These are phyloP conservation scores for Coelastrella sp. DNA, from an alignment of 139 green algal genomes.

Conservation along the genomic window DNA sequence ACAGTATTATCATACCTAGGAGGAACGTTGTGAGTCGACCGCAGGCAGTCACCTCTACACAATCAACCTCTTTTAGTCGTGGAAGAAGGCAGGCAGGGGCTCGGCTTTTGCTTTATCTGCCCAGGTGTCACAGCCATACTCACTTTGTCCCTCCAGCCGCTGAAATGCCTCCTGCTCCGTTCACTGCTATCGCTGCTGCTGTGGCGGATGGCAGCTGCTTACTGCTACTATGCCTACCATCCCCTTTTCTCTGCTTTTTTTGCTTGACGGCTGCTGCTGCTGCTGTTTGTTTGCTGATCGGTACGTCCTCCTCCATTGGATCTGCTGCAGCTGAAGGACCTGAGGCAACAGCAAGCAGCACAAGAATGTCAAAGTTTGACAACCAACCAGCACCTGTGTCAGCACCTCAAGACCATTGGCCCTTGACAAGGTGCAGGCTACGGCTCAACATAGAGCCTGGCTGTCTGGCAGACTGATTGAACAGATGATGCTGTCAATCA, in stretches of 20 bases:
- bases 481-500: too few species aligned
- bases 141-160: slow-evolving; percentile 8
- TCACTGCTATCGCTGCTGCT: background rate
- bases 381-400: too few species aligned
- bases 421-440: too few species aligned
- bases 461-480: too few species aligned
- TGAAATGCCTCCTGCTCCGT: background rate
- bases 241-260: background rate
- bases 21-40: too few species aligned
- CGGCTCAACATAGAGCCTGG: too few species aligned
- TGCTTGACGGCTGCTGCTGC: background rate
- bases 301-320: slow-evolving; percentile 21
- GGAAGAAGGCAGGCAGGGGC: too few species aligned
- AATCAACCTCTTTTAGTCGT: too few species aligned
- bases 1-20: too few species aligned
- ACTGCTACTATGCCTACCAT: background rate
- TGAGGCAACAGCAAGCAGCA: background rate
- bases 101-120: background rate
- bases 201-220: background rate
- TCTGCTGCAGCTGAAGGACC: slow-evolving; percentile 5
- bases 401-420: too few species aligned
- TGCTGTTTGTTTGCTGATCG: background rate
- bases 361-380: background rate
- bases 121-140: background rate
- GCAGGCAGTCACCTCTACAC: too few species aligned